Evolutionary conservation across 495 filamentous ascomycete species (phyloP).

Genomic region (Mytilinidion resinicola): DNA sequence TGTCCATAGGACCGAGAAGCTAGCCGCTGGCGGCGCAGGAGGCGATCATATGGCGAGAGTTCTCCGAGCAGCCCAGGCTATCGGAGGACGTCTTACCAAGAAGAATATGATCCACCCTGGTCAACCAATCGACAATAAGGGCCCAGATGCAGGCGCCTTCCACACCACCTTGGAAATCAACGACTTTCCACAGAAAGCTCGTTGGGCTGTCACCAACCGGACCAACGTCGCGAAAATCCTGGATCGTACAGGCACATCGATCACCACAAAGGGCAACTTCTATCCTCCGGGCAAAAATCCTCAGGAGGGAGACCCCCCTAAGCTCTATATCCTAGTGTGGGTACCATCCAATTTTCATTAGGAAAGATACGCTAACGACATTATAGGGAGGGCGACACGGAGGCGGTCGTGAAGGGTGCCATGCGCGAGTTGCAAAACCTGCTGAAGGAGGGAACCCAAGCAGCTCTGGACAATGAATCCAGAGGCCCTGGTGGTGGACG

Average conservation of each 20-base stretch:
- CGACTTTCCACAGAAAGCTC: constrained; percentile 97
- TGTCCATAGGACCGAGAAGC: constrained; percentile 65
- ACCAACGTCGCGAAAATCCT: constrained; percentile 99
- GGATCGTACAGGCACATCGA: constrained; percentile 88
- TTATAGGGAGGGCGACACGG: constrained; percentile 75
- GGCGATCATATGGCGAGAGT: constrained; percentile 84
- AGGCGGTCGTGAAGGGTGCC: constrained; percentile 82
- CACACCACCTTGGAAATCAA: constrained; percentile 98
- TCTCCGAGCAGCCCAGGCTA: constrained; percentile 73
- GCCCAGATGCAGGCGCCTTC: constrained; percentile 93
- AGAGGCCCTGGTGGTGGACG: constrained; percentile 74
- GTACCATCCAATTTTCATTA: no score
- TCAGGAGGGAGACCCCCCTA: constrained; percentile 65
- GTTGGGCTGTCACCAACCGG: constrained; percentile 97
- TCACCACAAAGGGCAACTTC: constrained; percentile 93
- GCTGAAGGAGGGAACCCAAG: constrained; percentile 86
- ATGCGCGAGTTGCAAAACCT: constrained; percentile 86
- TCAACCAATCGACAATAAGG: constrained; percentile 97
- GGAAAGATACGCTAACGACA: no score
- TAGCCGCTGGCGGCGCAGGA: constrained; percentile 43
- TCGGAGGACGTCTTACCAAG: constrained; percentile 78
- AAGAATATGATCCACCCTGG: constrained; percentile 81
- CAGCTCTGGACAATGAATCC: constrained; percentile 77
- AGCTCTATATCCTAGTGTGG: constrained; percentile 85
- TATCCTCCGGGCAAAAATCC: constrained; percentile 79